phyloP scores from a whole-genome alignment of 75 land plant genomes.

The Isoetes taiwanensis region DNA sequence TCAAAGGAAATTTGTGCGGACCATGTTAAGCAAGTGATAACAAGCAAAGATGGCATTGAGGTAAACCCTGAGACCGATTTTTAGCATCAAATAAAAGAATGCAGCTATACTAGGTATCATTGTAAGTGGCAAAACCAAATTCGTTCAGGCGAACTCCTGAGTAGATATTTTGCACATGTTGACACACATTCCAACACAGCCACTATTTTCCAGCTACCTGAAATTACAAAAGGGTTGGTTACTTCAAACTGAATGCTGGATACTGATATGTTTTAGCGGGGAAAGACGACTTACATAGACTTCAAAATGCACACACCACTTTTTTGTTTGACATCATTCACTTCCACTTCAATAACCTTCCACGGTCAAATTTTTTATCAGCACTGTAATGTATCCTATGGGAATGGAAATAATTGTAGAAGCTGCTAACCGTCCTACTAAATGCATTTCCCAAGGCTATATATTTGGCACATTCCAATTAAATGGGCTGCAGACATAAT shows the following conservation, averaged over 20 bases:
- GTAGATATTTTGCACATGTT: conserved; percentile 5
- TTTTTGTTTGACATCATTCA: conserved; percentile 2
- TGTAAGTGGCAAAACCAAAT: background rate
- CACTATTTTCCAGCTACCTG: conserved; percentile 1
- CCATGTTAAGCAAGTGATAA: too few species aligned
- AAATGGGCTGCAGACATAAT: too few species aligned
- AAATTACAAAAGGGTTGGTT: background rate
- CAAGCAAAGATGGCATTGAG: too few species aligned
- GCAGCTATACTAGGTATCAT: conserved; percentile 5
- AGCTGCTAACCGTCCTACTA: too few species aligned
- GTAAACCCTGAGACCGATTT: too few species aligned
- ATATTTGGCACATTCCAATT: too few species aligned
- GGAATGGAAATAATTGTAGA: too few species aligned
- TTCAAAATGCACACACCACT: background rate
- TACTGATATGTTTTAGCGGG: background rate
- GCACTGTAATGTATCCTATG: too few species aligned
- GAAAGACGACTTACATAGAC: background rate
- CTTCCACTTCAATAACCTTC: conserved; percentile 5
- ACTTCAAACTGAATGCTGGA: background rate
- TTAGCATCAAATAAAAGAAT: too few species aligned
- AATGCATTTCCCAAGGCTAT: too few species aligned
- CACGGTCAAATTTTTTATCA: too few species aligned
- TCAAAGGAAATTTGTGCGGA: too few species aligned
- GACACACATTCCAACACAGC: conserved; percentile 6
- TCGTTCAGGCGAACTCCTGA: background rate